Conservation (phyloP, 805 yeast species). For the Metschnikowia corniflorae region DNA sequence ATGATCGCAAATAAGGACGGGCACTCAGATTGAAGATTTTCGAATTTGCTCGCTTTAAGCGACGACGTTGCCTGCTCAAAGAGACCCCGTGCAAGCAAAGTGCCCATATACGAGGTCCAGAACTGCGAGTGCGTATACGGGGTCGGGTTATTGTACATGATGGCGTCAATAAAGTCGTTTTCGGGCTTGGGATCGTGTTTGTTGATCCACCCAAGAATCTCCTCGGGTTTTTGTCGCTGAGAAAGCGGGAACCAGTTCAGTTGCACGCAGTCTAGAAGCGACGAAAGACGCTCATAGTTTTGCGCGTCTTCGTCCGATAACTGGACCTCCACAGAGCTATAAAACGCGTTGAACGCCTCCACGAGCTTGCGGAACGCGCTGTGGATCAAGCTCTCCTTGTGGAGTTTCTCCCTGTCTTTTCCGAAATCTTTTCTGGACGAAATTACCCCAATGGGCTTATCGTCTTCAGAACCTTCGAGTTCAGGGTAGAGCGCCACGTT, state of each 20-base stretch:
- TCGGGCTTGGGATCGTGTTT: slow-evolving; percentile 67
- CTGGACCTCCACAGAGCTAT: slow-evolving; percentile 20
- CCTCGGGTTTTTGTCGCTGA: slow-evolving; percentile 39
- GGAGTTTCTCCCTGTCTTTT: slow-evolving; percentile 7
- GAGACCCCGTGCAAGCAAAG: slow-evolving; percentile 58
- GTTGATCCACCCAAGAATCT: slow-evolving; percentile 61
- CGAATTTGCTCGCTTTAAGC: slow-evolving; percentile 41
- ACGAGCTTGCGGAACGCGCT: slow-evolving; percentile 27
- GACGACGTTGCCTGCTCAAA: slow-evolving; percentile 52
- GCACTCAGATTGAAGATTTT: slow-evolving; percentile 30
- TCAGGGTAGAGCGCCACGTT: slow-evolving; percentile 5
- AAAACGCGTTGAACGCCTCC: slow-evolving; percentile 28
- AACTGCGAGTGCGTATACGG: slow-evolving; percentile 52
- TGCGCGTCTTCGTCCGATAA: slow-evolving; percentile 25
- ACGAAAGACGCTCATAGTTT: slow-evolving; percentile 35
- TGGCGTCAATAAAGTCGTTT: slow-evolving; percentile 44
- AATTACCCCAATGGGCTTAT: slow-evolving; percentile 33
- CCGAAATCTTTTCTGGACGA: slow-evolving; percentile 18
- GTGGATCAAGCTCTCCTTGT: slow-evolving; percentile 16
- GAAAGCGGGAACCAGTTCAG: slow-evolving; percentile 45
- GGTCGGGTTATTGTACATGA: slow-evolving; percentile 39
- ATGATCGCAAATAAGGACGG: slow-evolving; percentile 36
- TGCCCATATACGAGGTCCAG: slow-evolving; percentile 59
- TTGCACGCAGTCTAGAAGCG: slow-evolving; percentile 55
- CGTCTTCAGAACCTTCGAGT: slow-evolving; percentile 14